phyloP scores from a whole-genome alignment of 2,329 filamentous ascomycete species.

The Microdochium paspali region DNA sequence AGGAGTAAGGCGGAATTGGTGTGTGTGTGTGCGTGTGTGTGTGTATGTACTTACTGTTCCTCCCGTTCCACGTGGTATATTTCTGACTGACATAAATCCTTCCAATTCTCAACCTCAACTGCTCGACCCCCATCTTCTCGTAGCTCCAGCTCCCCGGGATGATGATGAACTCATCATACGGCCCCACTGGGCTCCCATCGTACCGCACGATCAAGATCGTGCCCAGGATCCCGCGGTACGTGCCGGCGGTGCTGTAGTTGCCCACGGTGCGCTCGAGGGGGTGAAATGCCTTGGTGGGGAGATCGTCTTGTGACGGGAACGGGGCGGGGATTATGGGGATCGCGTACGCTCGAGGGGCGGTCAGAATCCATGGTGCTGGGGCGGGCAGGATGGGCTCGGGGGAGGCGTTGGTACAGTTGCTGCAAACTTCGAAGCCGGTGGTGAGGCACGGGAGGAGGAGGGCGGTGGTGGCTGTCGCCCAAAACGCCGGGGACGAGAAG shows the following conservation, averaged over 20 bases:
- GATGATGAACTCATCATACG: neutral
- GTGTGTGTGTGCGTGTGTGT: no score
- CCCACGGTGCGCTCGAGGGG: neutral
- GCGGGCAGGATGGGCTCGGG: neutral
- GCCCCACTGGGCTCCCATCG: neutral
- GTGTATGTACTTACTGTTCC: neutral
- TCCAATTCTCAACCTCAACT: neutral
- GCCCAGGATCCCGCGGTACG: neutral
- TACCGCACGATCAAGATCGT: neutral
- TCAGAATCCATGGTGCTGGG: neutral
- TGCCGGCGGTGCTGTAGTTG: neutral
- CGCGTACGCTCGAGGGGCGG: conserved; percentile 1
- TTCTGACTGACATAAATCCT: conserved; percentile 1
- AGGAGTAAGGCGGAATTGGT: neutral
- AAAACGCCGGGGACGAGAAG: neutral
- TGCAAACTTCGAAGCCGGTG: neutral
- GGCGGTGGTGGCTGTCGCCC: neutral
- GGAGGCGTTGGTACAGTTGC: conserved; percentile 4
- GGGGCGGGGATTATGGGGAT: neutral
- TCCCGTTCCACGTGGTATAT: neutral
- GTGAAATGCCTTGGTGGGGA: neutral
- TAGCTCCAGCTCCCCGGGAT: neutral
- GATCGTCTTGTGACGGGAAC: neutral
- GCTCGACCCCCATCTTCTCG: neutral
- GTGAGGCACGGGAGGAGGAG: neutral